phyloP scores from a whole-genome alignment of 2,329 filamentous ascomycete genomes.

The Exophiala sp. region DNA sequence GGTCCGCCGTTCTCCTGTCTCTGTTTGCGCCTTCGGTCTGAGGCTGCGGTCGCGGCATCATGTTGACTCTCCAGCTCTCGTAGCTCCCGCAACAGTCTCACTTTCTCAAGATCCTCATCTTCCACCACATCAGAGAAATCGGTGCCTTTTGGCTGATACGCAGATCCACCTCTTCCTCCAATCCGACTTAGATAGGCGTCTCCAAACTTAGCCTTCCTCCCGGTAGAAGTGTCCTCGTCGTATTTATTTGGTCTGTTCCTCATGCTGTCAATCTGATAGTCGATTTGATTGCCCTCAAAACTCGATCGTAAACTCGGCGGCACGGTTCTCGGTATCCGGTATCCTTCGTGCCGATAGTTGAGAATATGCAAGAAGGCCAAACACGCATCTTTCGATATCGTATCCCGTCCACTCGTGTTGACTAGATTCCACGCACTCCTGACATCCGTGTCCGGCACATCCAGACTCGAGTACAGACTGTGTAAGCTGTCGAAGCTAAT shows the following conservation, averaged over 20 bases:
- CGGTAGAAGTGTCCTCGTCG: constrained; percentile 76
- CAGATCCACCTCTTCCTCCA: constrained; percentile 71
- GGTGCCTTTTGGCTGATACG: constrained; percentile 69
- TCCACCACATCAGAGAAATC: constrained; percentile 83
- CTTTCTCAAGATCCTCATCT: constrained; percentile 95
- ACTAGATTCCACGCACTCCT: constrained; percentile 95
- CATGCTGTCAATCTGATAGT: constrained; percentile 85
- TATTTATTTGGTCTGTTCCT: constrained; percentile 56
- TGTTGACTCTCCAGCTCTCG: constrained; percentile 86
- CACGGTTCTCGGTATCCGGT: constrained; percentile 84
- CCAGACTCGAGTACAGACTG: constrained; percentile 60
- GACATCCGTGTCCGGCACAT: constrained; percentile 72
- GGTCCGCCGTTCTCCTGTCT: constrained; percentile 28
- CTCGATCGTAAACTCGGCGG: constrained; percentile 85
- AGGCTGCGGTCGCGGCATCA: constrained; percentile 71
- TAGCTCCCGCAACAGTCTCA: constrained; percentile 87
- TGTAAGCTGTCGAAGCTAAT: constrained; percentile 41
- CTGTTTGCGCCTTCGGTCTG: constrained; percentile 56
- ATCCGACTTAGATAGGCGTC: constrained; percentile 92
- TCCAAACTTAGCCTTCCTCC: constrained; percentile 94
- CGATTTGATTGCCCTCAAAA: constrained; percentile 94
- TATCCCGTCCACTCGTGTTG: constrained; percentile 77
- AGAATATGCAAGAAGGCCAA: constrained; percentile 96
- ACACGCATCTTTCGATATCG: constrained; percentile 91
- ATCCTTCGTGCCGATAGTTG: constrained; percentile 92